Base-by-base conservation (phyloP, 441 rosid genomes). In the Omphalea diandra region DNA sequence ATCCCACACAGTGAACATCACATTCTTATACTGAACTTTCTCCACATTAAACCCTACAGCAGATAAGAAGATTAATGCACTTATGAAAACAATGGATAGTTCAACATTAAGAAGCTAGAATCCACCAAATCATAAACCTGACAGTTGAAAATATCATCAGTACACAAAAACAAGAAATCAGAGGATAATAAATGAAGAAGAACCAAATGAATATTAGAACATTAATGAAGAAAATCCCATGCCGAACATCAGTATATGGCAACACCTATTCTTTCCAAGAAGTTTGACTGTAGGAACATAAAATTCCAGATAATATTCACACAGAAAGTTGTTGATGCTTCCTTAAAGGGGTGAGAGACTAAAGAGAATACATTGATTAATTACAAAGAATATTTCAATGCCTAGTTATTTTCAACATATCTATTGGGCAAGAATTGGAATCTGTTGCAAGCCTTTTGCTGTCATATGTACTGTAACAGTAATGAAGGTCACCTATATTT, bases 1-100 rank as follows among this genome's bases (percentile, higher is more conserved):
- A 72, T 94, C 99, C 99, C 99, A 96, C 65, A 96, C 99, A 5
- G 97, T 96, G 86, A 96, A 96, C 65, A 88, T 73, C 73, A 96
- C 99, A 87, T 96, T 93, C 91, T 96, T 96, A 80, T 94, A 94
- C 85, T 92, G 96, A 72, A 94, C 99, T 83, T 94, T 92, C 91
- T 94, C 99, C 77, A 94, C 99, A 63, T 94, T 94, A 82, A 94
- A 94, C 75, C 99, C 99, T 94, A 72, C 46, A 82, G 73, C 46
- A 73, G 61, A 75, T 11, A 60, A 49, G 46, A 76, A 69, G 11
- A 20, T 9, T 12, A 31, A 29, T 22, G 73, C 26, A 58, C 27
- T 57, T 55, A 36, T 62, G 60, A 70, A 11, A 69, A 18, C 61
- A 63, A 63, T 33, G 12, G 7, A 50, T 65, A 49, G 46, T 43